Conservation (phyloP, 2,329 filamentous ascomycete species). For the Septoria linicola region DNA sequence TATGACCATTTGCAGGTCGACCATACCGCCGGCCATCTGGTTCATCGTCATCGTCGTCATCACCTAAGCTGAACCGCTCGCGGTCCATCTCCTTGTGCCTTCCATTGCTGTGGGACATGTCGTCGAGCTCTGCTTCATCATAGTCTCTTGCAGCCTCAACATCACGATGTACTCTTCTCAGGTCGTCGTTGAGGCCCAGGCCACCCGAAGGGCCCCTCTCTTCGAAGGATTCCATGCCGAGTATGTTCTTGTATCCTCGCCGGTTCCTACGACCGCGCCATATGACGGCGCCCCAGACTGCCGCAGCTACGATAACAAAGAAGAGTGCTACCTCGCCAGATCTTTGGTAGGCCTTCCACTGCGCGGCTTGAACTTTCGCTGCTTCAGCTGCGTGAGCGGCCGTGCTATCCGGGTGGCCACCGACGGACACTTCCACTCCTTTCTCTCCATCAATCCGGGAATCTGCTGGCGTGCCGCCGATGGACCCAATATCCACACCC, state of each 20-base stretch:
- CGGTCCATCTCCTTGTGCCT: conserved; percentile 12
- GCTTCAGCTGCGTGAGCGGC: conserved; percentile 65
- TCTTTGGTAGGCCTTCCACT: conserved; percentile 85
- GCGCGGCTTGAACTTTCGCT: conserved; percentile 75
- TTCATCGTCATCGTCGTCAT: conserved; percentile 27
- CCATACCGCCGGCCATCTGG: conserved; percentile 7
- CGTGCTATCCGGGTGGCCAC: conserved; percentile 65
- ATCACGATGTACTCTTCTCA: conserved; percentile 45
- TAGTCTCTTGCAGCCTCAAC: conserved; percentile 60
- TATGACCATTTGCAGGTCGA: conserved; percentile 16
- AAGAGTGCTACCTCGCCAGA: conserved; percentile 83
- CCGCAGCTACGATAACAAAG: conserved; percentile 72
- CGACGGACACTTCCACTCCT: conserved; percentile 72
- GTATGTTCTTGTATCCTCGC: conserved; percentile 48
- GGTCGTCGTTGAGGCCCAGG: conserved; percentile 43
- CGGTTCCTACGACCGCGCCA: conserved; percentile 55
- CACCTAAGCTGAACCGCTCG: conserved; percentile 27
- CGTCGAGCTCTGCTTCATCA: conserved; percentile 61
- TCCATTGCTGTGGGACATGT: conserved; percentile 38
- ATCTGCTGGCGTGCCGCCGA: conserved; percentile 77
- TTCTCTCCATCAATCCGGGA: conserved; percentile 84
- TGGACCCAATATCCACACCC: conserved; percentile 83
- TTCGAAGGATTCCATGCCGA: conserved; percentile 39
- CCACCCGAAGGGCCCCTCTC: conserved; percentile 45
- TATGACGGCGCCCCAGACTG: conserved; percentile 70